These are phyloP conservation scores for Colletotrichum falcatum DNA, from an alignment of 2,329 filamentous ascomycete genomes.

Conservation along the genomic window DNA sequence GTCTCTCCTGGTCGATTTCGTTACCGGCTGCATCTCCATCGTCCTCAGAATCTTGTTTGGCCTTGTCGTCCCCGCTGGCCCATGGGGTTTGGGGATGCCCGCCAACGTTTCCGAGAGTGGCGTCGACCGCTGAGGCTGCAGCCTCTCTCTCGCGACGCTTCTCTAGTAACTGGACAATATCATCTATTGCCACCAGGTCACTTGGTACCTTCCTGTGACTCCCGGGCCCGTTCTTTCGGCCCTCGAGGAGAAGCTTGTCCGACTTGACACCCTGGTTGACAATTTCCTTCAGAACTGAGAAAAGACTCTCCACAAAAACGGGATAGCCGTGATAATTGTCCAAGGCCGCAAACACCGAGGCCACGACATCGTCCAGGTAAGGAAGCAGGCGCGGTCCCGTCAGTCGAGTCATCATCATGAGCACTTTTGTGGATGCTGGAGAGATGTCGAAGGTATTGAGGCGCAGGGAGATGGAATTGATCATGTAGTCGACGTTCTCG, in stretches of 20 bases:
- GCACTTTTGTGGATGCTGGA: slow-evolving; percentile 88
- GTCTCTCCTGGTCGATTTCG: slow-evolving; percentile 58
- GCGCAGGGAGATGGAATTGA: slow-evolving; percentile 90
- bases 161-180: slow-evolving; percentile 67
- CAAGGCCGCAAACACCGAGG: slow-evolving; percentile 91
- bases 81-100: slow-evolving; percentile 53
- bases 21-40: slow-evolving; percentile 34
- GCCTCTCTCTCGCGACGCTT: slow-evolving; percentile 47
- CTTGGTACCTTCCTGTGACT: slow-evolving; percentile 58
- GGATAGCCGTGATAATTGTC: slow-evolving; percentile 96
- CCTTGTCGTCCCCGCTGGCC: slow-evolving; percentile 38
- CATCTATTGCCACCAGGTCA: slow-evolving; percentile 53
- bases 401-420: slow-evolving; percentile 93
- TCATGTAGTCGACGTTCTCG: slow-evolving; percentile 94
- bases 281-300: slow-evolving; percentile 83
- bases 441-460: slow-evolving; percentile 94
- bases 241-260: slow-evolving; percentile 60
- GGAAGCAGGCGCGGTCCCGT: slow-evolving; percentile 85
- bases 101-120: slow-evolving; percentile 47
- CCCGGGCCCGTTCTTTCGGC: slow-evolving; percentile 49
- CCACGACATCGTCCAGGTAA: slow-evolving; percentile 91
- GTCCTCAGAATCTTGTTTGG: slow-evolving; percentile 44
- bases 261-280: slow-evolving; percentile 83
- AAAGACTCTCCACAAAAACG: slow-evolving; percentile 84
- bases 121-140: slow-evolving; percentile 51